Conservation (phyloP, 2,329 filamentous ascomycete genomes). For the Trichoderma afroharzianum region DNA sequence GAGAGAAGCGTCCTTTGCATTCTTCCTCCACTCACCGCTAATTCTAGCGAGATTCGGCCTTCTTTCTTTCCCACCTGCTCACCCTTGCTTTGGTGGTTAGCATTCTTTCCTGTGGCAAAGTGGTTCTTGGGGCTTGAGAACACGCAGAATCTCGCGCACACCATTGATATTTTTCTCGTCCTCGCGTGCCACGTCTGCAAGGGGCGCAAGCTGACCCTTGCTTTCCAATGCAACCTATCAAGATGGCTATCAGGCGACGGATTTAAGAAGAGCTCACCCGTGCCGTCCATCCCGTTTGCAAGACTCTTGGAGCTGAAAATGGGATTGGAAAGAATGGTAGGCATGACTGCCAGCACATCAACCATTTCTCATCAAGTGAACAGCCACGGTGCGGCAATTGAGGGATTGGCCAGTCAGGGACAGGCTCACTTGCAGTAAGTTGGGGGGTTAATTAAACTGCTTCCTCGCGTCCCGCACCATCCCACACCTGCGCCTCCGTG, state of each 20-base stretch:
- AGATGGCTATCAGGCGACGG: neutral
- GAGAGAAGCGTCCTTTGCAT: neutral
- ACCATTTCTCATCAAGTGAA: neutral
- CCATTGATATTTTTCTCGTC: neutral
- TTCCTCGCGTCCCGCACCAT: conserved; percentile 13
- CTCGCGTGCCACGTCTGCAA: conserved; percentile 10
- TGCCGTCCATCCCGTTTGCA: neutral
- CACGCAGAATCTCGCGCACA: neutral
- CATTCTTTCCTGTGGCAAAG: neutral
- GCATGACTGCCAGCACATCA: neutral
- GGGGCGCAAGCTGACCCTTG: conserved; percentile 10
- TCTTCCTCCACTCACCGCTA: conserved; percentile 12
- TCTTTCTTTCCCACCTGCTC: neutral
- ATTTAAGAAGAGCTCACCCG: neutral
- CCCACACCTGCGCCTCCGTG: neutral
- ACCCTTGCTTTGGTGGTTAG: neutral
- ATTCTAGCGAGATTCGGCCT: neutral
- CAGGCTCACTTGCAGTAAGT: neutral
- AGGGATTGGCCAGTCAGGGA: neutral
- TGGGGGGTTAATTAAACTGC: conserved; percentile 7
- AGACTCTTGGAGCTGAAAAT: neutral
- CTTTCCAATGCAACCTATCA: conserved; percentile 19
- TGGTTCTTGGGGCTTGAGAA: neutral
- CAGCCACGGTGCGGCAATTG: neutral
- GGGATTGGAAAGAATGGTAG: neutral